phyloP scores from a whole-genome alignment of 2,329 filamentous ascomycete genomes.

The Sporothrix phasma region DNA sequence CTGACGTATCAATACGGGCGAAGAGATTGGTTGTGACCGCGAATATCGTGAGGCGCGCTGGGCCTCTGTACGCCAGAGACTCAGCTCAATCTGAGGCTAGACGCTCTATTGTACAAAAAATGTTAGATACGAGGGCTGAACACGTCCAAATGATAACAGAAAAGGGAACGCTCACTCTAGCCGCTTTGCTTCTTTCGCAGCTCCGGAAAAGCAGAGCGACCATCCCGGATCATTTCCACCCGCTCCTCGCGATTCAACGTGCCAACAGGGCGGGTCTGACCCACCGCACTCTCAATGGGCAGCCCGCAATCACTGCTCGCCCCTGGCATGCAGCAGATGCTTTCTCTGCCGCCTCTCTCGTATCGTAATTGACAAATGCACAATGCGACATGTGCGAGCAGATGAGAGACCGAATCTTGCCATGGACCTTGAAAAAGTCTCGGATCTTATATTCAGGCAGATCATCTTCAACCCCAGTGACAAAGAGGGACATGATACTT shows the following conservation, averaged over 20 bases:
- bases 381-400: slow-evolving; percentile 97
- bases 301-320: slow-evolving; percentile 79
- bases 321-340: slow-evolving; percentile 81
- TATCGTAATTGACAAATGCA: slow-evolving; percentile 91
- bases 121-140: not conserved
- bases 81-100: not conserved
- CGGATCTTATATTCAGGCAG: slow-evolving; percentile 85
- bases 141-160: not conserved
- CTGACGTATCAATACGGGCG: too few relatives aligned
- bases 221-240: slow-evolving; percentile 70
- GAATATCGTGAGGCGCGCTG: too few relatives aligned
- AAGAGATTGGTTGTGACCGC: too few relatives aligned
- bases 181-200: slow-evolving; percentile 27
- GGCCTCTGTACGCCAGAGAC: not conserved
- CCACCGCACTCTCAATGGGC: slow-evolving; percentile 84
- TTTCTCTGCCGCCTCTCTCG: slow-evolving; percentile 71
- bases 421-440: slow-evolving; percentile 79
- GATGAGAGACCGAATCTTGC: slow-evolving; percentile 82
- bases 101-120: not conserved
- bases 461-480: slow-evolving; percentile 93
- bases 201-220: slow-evolving; percentile 47
- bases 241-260: slow-evolving; percentile 83
- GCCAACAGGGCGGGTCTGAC: slow-evolving; percentile 81
- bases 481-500: slow-evolving; percentile 85
- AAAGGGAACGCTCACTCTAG: slow-evolving; percentile 19